Conservation (phyloP, 1,139 yeast genomes). For the Suhomyces kunorum region DNA sequence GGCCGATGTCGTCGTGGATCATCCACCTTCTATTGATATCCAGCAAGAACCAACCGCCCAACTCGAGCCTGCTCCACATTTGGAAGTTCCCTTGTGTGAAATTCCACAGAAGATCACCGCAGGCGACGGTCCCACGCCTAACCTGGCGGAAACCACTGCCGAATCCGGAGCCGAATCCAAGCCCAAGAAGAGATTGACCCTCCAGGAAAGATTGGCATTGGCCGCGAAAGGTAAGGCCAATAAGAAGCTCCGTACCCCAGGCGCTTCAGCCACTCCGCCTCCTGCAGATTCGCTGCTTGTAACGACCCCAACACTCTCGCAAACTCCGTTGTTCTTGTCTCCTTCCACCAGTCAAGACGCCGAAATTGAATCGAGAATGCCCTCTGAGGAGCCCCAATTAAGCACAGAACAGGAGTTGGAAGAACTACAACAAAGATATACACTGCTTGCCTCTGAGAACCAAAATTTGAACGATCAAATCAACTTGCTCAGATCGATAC, state of each 20-base stretch:
- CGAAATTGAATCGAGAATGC: slow-evolving; percentile 22
- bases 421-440: background rate
- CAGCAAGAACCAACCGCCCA: too few relatives aligned
- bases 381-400: background rate
- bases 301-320: slow-evolving; percentile 6
- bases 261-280: slow-evolving; percentile 11
- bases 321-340: slow-evolving; percentile 7
- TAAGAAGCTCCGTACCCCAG: slow-evolving; percentile 14
- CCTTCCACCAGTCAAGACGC: slow-evolving; percentile 7
- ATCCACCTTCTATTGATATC: too few relatives aligned
- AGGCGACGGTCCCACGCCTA: background rate
- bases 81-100: background rate
- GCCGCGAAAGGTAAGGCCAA: slow-evolving; percentile 61
- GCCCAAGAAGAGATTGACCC: slow-evolving; percentile 54
- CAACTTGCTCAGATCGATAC: slow-evolving; percentile 4
- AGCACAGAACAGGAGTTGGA: slow-evolving; percentile 26
- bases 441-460: slow-evolving; percentile 6
- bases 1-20: background rate
- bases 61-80: too few relatives aligned
- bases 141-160: background rate
- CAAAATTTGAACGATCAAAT: slow-evolving; percentile 4
- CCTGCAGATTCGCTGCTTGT: slow-evolving; percentile 11
- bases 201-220: slow-evolving; percentile 78
- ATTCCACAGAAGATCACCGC: background rate
- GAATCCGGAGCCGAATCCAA: slow-evolving; percentile 7